A percentile compares a stretch with the other conserved stretches of the same genome.
Conservation (phyloP, 495 filamentous ascomycete genomes). For the Ramalina peruviana region DNA sequence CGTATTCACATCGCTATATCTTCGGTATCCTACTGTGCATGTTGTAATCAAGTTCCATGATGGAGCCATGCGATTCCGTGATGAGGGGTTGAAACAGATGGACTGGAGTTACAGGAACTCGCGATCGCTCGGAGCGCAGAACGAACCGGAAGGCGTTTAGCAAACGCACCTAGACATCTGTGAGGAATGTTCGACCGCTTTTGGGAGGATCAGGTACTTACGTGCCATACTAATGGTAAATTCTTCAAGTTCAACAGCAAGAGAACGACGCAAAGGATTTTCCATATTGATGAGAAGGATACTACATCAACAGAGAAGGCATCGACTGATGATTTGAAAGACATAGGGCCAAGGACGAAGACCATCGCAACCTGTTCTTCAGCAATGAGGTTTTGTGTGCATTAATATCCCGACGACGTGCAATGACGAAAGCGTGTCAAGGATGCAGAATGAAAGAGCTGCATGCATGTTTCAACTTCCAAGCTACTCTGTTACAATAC, state of each 20-base stretch:
- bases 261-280: slow-evolving; percentile 34
- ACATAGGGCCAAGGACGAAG: not conserved
- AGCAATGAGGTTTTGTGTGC: too few relatives aligned
- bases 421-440: too few relatives aligned
- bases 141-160: slow-evolving; percentile 30
- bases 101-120: slow-evolving; percentile 3
- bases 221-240: slow-evolving; percentile 49
- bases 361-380: too few relatives aligned
- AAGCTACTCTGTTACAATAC: too few relatives aligned
- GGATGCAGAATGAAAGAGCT: too few relatives aligned
- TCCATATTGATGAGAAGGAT: slow-evolving; percentile 26
- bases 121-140: slow-evolving; percentile 4
- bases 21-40: slow-evolving; percentile 30
- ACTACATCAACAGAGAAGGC: slow-evolving; percentile 6
- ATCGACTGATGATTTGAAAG: not conserved
- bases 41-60: slow-evolving; percentile 49
- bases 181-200: not conserved
- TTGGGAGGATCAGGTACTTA: slow-evolving; percentile 24
- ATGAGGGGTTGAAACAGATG: slow-evolving; percentile 39
- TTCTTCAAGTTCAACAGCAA: slow-evolving; percentile 45
- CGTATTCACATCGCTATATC: not conserved
- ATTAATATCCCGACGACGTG: too few relatives aligned
- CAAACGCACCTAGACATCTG: slow-evolving; percentile 31
- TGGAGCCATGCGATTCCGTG: slow-evolving; percentile 34
- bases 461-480: too few relatives aligned